Evolutionary conservation across 441 rosid genomes (phyloP).

Genomic region (Sinapis alba): DNA sequence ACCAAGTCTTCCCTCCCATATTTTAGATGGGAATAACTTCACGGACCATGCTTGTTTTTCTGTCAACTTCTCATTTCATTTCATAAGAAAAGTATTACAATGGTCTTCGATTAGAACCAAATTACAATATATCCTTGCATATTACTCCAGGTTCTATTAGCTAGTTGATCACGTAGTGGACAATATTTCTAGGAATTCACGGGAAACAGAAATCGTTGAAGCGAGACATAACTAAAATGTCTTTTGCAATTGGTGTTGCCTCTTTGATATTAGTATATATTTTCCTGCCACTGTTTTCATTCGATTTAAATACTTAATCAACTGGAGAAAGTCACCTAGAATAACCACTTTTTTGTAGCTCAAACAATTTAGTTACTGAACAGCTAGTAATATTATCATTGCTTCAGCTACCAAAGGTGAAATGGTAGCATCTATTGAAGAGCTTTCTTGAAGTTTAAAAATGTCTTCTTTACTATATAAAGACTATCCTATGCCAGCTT

Average conservation of each 20-base stretch:
- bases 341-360: background rate
- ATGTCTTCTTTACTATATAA: background rate
- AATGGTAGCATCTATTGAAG: background rate
- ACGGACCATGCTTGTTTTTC: background rate
- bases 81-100: background rate
- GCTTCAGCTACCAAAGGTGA: background rate
- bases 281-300: too few relatives aligned
- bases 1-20: background rate
- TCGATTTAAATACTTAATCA: too few relatives aligned
- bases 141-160: background rate
- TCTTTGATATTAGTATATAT: background rate
- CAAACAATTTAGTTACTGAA: background rate
- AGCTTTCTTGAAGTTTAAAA: background rate
- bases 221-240: background rate
- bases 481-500: background rate
- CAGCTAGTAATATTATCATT: background rate
- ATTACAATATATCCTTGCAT: background rate
- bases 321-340: background rate
- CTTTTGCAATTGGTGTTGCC: background rate
- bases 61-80: background rate
- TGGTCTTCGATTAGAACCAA: background rate
- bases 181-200: background rate
- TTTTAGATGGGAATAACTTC: background rate
- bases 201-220: background rate
- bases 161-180: background rate